A percentile compares a stretch with the other conserved stretches of the same genome.
Evolutionary conservation across 352 stramenopile species (phyloP).

Genomic region (Globisporangium nunn): DNA sequence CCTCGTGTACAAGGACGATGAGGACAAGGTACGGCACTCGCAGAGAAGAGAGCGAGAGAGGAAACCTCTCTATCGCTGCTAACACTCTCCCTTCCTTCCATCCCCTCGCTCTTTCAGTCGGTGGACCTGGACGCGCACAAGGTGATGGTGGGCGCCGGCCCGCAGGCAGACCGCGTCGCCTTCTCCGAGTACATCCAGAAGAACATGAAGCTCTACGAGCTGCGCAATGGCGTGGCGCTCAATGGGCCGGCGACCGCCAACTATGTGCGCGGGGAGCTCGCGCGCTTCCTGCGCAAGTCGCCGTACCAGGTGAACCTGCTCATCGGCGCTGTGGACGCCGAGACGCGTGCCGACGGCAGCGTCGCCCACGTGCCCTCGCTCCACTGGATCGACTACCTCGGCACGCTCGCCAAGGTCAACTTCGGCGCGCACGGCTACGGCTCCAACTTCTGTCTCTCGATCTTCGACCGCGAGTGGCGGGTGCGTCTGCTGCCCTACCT

Average conservation of each 20-base stretch:
- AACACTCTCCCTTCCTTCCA: neutral
- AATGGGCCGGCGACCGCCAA: constrained; percentile 76
- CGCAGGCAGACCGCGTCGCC: constrained; percentile 72
- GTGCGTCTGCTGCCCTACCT: constrained; percentile 16
- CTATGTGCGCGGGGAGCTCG: constrained; percentile 77
- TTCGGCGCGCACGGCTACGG: constrained; percentile 83
- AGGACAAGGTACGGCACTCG: constrained; percentile 78
- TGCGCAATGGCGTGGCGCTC: constrained; percentile 83
- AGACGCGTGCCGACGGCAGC: constrained; percentile 18
- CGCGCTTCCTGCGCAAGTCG: constrained; percentile 69
- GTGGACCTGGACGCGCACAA: constrained; percentile 80
- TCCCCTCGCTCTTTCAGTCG: constrained; percentile 17
- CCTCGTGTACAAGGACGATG: constrained; percentile 90
- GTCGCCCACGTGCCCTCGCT: constrained; percentile 44
- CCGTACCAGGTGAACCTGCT: constrained; percentile 86
- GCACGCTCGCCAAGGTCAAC: constrained; percentile 82
- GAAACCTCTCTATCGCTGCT: neutral
- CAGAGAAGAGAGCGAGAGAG: neutral
- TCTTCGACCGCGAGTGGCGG: constrained; percentile 86
- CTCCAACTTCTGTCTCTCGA: constrained; percentile 78
- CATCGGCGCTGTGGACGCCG: constrained; percentile 61
- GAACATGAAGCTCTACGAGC: constrained; percentile 89
- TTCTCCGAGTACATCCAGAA: constrained; percentile 88
- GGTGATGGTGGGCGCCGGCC: constrained; percentile 65
- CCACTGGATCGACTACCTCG: constrained; percentile 88